These are phyloP conservation scores for Globisporangium rhizosaccharum DNA, from an alignment of 352 stramenopile genomes.

Conservation along the genomic window DNA sequence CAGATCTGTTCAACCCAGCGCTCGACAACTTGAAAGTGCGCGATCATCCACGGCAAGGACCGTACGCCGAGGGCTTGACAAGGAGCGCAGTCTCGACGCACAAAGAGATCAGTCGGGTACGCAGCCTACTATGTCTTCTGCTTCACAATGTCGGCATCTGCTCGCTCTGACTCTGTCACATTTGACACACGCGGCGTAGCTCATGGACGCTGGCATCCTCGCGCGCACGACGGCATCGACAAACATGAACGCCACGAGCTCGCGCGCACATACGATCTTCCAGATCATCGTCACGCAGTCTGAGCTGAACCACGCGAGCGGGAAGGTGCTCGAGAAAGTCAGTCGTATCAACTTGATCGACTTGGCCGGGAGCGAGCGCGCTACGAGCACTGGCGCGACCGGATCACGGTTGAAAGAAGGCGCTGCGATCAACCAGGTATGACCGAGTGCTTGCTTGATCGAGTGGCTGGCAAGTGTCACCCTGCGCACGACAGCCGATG, in stretches of 20 bases:
- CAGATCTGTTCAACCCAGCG: conserved; percentile 81
- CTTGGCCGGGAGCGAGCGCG: conserved; percentile 88
- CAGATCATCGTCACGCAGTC: conserved; percentile 83
- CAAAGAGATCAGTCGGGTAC: conserved; percentile 67
- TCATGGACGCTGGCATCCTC: conserved; percentile 84
- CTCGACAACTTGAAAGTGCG: conserved; percentile 86
- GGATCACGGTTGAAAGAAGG: conserved; percentile 89
- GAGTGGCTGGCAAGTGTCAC: background rate
- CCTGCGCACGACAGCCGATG: no score
- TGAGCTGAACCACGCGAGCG: conserved; percentile 55
- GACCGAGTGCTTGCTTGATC: background rate
- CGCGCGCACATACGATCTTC: conserved; percentile 78
- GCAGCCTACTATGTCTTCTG: background rate
- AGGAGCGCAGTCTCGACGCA: conserved; percentile 77
- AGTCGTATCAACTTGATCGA: conserved; percentile 89
- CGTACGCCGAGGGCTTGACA: conserved; percentile 79
- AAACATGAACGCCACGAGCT: conserved; percentile 87
- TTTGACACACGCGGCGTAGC: conserved; percentile 19
- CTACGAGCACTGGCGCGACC: conserved; percentile 85
- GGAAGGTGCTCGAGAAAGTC: conserved; percentile 81
- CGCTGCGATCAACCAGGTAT: conserved; percentile 90
- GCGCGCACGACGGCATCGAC: conserved; percentile 78
- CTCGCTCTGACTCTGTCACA: background rate
- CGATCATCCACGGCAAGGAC: conserved; percentile 78
- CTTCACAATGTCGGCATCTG: background rate